Evolutionary conservation across 2,329 filamentous ascomycete genomes (phyloP).

Genomic region (Phyllosticta citribraziliensis): DNA sequence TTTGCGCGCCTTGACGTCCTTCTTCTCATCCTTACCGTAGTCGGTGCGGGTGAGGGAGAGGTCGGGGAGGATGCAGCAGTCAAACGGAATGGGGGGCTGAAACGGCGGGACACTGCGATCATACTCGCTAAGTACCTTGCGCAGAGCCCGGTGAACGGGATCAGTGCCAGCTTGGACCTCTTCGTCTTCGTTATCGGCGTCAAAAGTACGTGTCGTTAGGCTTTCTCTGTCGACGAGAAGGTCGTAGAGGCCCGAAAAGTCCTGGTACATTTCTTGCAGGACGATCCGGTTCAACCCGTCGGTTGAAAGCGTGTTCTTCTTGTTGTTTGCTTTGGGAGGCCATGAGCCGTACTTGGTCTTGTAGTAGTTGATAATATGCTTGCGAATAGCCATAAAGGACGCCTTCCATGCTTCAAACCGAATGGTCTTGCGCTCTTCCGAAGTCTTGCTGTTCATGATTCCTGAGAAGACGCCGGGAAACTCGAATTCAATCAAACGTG

Average conservation of each 20-base stretch:
- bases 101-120: conserved; percentile 85
- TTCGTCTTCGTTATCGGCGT: conserved; percentile 49
- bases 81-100: conserved; percentile 82
- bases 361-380: conserved; percentile 63
- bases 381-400: conserved; percentile 64
- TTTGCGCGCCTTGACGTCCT: conserved; percentile 61
- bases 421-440: conserved; percentile 64
- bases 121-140: conserved; percentile 75
- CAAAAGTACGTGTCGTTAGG: conserved; percentile 68
- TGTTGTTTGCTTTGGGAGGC: conserved; percentile 85
- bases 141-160: conserved; percentile 55
- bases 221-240: conserved; percentile 70
- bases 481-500: conserved; percentile 75
- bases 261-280: conserved; percentile 70
- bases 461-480: conserved; percentile 86
- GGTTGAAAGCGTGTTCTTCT: conserved; percentile 83
- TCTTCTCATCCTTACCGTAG: conserved; percentile 58
- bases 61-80: conserved; percentile 67
- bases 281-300: conserved; percentile 79
- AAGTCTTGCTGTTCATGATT: conserved; percentile 72
- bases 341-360: conserved; percentile 60
- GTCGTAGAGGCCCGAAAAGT: conserved; percentile 82
- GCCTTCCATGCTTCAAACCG: conserved; percentile 77
- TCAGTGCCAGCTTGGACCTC: conserved; percentile 44
- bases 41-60: conserved; percentile 57